These are phyloP conservation scores for Tubosaeta brunneosetosa DNA, from an alignment of 768 basidiomycete genomes.

Conservation along the genomic window DNA sequence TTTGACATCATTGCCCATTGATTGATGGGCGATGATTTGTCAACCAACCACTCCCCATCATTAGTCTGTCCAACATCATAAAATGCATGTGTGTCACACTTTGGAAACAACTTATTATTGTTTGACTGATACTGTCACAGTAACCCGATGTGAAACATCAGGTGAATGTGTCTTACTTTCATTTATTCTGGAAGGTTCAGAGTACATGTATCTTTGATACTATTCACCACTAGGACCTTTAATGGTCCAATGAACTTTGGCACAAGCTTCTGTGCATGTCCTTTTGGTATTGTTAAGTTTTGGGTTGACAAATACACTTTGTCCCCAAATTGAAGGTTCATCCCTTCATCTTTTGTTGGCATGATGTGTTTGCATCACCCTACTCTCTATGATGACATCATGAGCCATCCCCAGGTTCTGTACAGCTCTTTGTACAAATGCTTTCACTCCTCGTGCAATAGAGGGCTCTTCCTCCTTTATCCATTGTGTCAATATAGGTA, in stretches of 20 bases:
- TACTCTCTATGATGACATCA: slow-evolving; percentile 33
- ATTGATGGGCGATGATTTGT: too few species aligned
- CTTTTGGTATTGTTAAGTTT: slow-evolving; percentile 34
- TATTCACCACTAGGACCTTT: background rate
- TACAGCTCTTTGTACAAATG: slow-evolving; percentile 23
- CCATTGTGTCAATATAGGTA: too few species aligned
- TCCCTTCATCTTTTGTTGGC: slow-evolving; percentile 25
- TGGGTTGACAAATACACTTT: slow-evolving; percentile 35
- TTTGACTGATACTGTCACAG: too few species aligned
- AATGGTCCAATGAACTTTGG: slow-evolving; percentile 38
- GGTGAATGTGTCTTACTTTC: background rate
- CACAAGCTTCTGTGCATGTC: slow-evolving; percentile 30
- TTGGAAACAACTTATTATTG: too few species aligned
- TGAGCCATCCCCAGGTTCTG: slow-evolving; percentile 29
- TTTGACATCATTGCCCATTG: too few species aligned
- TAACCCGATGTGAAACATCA: background rate
- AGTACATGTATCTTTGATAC: background rate
- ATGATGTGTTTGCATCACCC: slow-evolving; percentile 28
- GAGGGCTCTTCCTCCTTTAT: background rate
- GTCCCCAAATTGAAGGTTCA: slow-evolving; percentile 16
- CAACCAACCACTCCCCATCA: too few species aligned
- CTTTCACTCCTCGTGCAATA: slow-evolving; percentile 15
- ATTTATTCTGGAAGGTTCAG: background rate
- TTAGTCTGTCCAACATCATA: too few species aligned
- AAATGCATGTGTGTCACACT: too few species aligned